phyloP scores from a whole-genome alignment of 192 early-diverging fungal genomes.

The Funneliformis mosseae region DNA sequence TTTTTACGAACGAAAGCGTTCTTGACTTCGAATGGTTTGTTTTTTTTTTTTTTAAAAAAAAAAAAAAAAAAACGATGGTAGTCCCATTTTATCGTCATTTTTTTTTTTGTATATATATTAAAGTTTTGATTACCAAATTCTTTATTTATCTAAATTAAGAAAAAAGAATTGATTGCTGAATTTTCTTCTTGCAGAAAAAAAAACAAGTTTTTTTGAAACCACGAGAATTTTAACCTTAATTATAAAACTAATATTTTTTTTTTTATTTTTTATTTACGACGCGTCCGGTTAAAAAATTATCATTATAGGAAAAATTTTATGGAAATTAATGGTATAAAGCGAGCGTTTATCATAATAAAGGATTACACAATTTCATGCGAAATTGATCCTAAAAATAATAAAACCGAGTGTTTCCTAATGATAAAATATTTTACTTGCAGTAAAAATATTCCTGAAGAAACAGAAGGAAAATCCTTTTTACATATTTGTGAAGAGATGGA shows the following conservation, averaged over 20 bases:
- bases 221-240: background rate
- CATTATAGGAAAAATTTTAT: background rate
- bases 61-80: background rate
- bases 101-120: background rate
- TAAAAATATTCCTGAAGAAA: background rate
- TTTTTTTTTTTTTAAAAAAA: background rate
- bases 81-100: background rate
- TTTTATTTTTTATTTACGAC: background rate
- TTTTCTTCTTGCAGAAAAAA: too few relatives aligned
- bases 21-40: background rate
- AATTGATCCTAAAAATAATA: background rate
- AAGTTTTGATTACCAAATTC: background rate
- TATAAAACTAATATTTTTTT: too few relatives aligned
- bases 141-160: background rate
- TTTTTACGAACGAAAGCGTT: background rate
- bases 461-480: background rate
- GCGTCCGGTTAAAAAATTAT: background rate
- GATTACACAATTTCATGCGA: background rate
- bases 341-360: background rate
- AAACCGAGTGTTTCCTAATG: background rate
- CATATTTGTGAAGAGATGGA: background rate
- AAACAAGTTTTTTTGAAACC: background rate
- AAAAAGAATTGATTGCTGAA: too few relatives aligned
- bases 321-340: too few relatives aligned
- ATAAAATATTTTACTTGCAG: background rate